Percentiles rank a stretch among this genome's conserved stretches.
These are phyloP conservation scores for Actinidia arguta DNA, from an alignment of 179 eudicot genomes.

Conservation along the genomic window DNA sequence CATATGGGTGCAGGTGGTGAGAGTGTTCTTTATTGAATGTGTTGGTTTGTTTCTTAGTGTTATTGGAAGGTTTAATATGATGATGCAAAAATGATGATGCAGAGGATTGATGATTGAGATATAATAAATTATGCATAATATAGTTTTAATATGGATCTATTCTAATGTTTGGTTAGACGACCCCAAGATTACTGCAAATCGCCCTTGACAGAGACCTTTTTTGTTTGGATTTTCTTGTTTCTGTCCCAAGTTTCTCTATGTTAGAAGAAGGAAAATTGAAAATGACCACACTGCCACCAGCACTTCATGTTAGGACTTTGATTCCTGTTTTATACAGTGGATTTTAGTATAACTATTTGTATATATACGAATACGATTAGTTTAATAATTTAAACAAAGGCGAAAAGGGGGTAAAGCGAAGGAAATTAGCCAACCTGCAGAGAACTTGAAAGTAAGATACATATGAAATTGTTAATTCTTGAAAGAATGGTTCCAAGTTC, in stretches of 20 bases:
- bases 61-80: not conserved
- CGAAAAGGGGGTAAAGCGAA: slow-evolving; percentile 20
- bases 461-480: not conserved
- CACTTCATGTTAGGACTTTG: too few species aligned
- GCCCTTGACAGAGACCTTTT: not conserved
- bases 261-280: too few species aligned
- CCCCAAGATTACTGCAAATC: not conserved
- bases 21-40: not conserved
- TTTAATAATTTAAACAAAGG: not conserved
- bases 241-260: too few species aligned
- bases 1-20: not conserved
- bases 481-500: slow-evolving; percentile 23
- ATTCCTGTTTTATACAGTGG: too few species aligned
- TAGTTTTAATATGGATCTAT: not conserved
- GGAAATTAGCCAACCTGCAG: slow-evolving; percentile 20
- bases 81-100: not conserved
- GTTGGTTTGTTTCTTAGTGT: not conserved
- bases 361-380: too few species aligned
- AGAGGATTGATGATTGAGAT: not conserved
- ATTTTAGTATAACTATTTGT: too few species aligned
- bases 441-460: slow-evolving; percentile 16
- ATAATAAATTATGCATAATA: not conserved
- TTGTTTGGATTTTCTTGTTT: slow-evolving; percentile 1
- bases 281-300: too few species aligned
- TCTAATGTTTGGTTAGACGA: not conserved